phyloP scores from a whole-genome alignment of 1,139 yeast species.

The Protomyces macrosporus region DNA sequence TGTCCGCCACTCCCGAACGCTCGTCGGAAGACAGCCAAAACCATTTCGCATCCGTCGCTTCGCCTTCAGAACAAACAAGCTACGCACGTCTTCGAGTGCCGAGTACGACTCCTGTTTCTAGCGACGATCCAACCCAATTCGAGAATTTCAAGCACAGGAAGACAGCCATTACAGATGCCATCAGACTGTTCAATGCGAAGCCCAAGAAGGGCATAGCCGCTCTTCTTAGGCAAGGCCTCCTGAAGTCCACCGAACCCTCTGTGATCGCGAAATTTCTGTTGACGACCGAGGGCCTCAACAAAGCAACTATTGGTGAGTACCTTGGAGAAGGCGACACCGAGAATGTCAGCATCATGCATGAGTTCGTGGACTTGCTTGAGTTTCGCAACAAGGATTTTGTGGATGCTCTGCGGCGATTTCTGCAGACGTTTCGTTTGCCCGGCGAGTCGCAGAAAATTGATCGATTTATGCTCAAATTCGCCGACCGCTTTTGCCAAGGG shows the following conservation, averaged over 20 bases:
- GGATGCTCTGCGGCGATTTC: slow-evolving; percentile 74
- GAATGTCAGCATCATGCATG: slow-evolving; percentile 81
- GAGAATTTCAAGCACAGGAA: slow-evolving; percentile 80
- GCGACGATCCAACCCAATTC: slow-evolving; percentile 77
- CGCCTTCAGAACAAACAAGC: too few species aligned
- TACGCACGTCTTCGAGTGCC: neutral
- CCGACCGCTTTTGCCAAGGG: slow-evolving; percentile 82
- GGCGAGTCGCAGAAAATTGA: slow-evolving; percentile 99
- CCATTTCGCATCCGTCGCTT: too few species aligned
- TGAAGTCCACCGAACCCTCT: slow-evolving; percentile 54
- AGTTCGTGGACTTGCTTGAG: slow-evolving; percentile 84
- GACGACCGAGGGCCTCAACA: slow-evolving; percentile 74
- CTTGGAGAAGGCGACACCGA: slow-evolving; percentile 83
- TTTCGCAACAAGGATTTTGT: slow-evolving; percentile 66
- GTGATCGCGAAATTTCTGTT: slow-evolving; percentile 71
- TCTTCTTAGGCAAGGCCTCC: slow-evolving; percentile 59
- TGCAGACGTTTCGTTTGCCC: slow-evolving; percentile 87
- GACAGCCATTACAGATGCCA: slow-evolving; percentile 71
- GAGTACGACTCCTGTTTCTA: slow-evolving; percentile 23
- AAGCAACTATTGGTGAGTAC: slow-evolving; percentile 80
- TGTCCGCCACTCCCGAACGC: neutral
- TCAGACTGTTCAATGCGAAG: slow-evolving; percentile 72
- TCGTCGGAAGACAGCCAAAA: neutral
- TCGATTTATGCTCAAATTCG: slow-evolving; percentile 92
- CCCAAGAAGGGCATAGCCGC: slow-evolving; percentile 73